These are phyloP conservation scores for Suillus decipiens DNA, from an alignment of 768 basidiomycete species.

Conservation along the genomic window DNA sequence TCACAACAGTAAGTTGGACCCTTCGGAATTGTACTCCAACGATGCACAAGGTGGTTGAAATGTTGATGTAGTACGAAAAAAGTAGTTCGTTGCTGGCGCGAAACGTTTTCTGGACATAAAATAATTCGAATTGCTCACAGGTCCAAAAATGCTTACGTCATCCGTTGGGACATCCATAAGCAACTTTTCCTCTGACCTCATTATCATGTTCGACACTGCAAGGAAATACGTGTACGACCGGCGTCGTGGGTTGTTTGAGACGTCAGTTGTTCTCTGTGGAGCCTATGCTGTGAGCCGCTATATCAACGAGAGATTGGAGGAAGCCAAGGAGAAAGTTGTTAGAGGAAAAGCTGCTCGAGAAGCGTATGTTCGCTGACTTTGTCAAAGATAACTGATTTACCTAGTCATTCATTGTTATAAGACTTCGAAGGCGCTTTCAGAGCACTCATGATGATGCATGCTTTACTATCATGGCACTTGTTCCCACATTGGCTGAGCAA, in stretches of 20 bases:
- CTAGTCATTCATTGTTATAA: slow-evolving; percentile 29
- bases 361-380: slow-evolving; percentile 48
- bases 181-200: slow-evolving; percentile 19
- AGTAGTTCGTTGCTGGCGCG: neutral
- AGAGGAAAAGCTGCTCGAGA: slow-evolving; percentile 66
- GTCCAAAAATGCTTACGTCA: neutral
- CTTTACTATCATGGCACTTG: slow-evolving; percentile 70
- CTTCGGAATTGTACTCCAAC: no score
- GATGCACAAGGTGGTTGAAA: neutral
- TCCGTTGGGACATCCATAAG: neutral
- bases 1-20: no score
- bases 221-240: slow-evolving; percentile 52
- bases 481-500: slow-evolving; percentile 66
- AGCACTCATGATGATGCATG: slow-evolving; percentile 77
- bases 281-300: slow-evolving; percentile 66
- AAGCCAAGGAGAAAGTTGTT: slow-evolving; percentile 63
- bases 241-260: slow-evolving; percentile 46
- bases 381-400: slow-evolving; percentile 7
- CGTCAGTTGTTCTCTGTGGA: slow-evolving; percentile 56
- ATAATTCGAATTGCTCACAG: neutral
- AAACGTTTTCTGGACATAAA: neutral
- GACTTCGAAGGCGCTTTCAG: slow-evolving; percentile 70
- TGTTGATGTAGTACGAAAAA: neutral
- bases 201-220: slow-evolving; percentile 41
- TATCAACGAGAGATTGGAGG: slow-evolving; percentile 60